These are phyloP conservation scores for Gossypium sturtianum DNA, from an alignment of 345 rosid species.

Conservation along the genomic window DNA sequence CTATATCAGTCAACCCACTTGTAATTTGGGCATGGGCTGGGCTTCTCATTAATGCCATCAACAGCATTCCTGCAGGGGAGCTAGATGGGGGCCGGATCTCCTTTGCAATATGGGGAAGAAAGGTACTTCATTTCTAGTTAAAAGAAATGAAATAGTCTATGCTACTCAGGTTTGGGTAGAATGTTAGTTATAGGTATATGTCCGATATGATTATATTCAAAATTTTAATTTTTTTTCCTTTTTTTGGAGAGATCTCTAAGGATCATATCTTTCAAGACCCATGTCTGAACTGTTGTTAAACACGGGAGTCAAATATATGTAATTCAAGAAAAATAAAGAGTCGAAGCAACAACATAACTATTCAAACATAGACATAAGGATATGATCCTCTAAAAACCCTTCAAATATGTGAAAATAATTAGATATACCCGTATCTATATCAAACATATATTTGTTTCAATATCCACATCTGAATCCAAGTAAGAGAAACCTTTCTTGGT, in stretches of 20 bases:
- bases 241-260: too few relatives aligned
- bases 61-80: conserved; percentile 96
- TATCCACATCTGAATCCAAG: neutral
- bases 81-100: conserved; percentile 85
- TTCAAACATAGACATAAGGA: too few relatives aligned
- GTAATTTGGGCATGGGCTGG: conserved; percentile 97
- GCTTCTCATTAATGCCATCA: conserved; percentile 85
- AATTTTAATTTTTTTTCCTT: too few relatives aligned
- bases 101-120: conserved; percentile 92
- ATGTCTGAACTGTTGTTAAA: too few relatives aligned
- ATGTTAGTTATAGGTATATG: too few relatives aligned
- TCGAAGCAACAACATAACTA: neutral
- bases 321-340: neutral
- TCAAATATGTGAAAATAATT: too few relatives aligned
- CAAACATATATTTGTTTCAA: too few relatives aligned
- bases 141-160: neutral
- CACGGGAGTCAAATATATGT: neutral
- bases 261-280: too few relatives aligned
- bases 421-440: neutral
- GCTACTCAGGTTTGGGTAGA: neutral
- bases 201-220: too few relatives aligned
- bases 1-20: conserved; percentile 76
- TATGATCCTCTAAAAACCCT: too few relatives aligned
- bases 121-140: conserved; percentile 40
- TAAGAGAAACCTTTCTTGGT: neutral